Evolutionary conservation across 345 rosid genomes (phyloP).

Genomic region (Trapa incisa): DNA sequence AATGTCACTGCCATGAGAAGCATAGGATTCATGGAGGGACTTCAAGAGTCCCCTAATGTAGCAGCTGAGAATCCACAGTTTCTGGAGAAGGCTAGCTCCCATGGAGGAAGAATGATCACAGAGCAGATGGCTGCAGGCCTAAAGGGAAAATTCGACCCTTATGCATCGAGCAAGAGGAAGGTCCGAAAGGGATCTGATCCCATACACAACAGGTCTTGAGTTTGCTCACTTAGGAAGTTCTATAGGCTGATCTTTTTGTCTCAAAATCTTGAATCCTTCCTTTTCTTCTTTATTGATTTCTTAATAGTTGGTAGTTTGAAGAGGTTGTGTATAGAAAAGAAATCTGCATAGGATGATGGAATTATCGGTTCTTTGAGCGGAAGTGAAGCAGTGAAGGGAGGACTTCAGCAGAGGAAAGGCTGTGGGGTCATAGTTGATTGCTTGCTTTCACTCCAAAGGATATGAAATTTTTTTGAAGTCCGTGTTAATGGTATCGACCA

Average conservation of each 20-base stretch:
- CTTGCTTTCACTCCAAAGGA: not conserved
- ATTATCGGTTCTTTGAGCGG: not conserved
- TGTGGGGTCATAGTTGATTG: not conserved
- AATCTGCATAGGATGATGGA: slow-evolving; percentile 1
- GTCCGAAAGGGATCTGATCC: slow-evolving; percentile 78
- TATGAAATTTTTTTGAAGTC: not conserved
- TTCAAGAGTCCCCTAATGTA: slow-evolving; percentile 15
- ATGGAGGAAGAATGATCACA: slow-evolving; percentile 23
- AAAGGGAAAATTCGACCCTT: slow-evolving; percentile 31
- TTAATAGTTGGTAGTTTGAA: not conserved
- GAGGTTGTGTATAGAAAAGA: not conserved
- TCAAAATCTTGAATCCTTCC: not conserved
- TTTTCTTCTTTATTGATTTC: not conserved
- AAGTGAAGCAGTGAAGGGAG: not conserved
- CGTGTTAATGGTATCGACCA: not conserved
- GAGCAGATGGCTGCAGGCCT: slow-evolving; percentile 20
- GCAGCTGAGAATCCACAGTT: slow-evolving; percentile 18
- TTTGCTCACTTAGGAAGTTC: slow-evolving; percentile 10
- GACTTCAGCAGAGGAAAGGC: not conserved
- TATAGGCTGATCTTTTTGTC: not conserved
- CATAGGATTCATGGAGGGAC: slow-evolving; percentile 15
- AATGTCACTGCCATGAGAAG: slow-evolving; percentile 27
- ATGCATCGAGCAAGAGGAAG: slow-evolving; percentile 59
- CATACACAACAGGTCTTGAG: slow-evolving; percentile 57
- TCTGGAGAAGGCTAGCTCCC: slow-evolving; percentile 24